phyloP scores from a whole-genome alignment of 192 early-diverging fungal genomes.

The Backusella parvicylindrica region DNA sequence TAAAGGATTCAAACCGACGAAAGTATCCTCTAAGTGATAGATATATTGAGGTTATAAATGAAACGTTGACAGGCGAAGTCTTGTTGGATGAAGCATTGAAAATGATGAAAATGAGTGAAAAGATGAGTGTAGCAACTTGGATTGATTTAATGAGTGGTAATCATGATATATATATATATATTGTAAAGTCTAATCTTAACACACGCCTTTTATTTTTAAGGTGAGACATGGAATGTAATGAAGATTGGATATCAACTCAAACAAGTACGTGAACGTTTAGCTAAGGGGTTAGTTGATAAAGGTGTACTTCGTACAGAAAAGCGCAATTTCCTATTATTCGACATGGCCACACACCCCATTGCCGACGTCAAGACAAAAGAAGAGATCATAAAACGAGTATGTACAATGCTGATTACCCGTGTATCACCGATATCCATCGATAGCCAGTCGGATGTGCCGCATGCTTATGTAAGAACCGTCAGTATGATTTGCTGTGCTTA shows the following conservation, averaged over 20 bases:
- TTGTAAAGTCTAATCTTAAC: neutral
- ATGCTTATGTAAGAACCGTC: constrained; percentile 65
- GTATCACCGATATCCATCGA: constrained; percentile 50
- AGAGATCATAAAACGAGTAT: constrained; percentile 72
- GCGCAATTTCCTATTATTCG: constrained; percentile 90
- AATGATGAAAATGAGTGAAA: constrained; percentile 78
- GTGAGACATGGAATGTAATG: constrained; percentile 98
- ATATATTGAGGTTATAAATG: constrained; percentile 79
- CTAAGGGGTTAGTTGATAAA: constrained; percentile 96
- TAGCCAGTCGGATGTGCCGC: constrained; percentile 44
- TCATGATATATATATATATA: neutral
- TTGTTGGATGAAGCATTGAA: constrained; percentile 90
- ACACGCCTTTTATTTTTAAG: constrained; percentile 38
- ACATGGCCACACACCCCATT: constrained; percentile 96
- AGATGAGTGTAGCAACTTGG: constrained; percentile 83
- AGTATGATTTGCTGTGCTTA: constrained; percentile 90
- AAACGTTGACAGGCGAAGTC: constrained; percentile 84
- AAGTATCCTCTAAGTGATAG: constrained; percentile 72
- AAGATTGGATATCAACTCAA: constrained; percentile 95
- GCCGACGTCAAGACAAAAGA: constrained; percentile 83
- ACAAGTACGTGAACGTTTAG: constrained; percentile 91
- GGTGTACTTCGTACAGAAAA: constrained; percentile 95
- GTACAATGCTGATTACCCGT: constrained; percentile 77
- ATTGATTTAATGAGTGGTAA: constrained; percentile 95
- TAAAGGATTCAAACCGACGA: constrained; percentile 76